phyloP scores from a whole-genome alignment of 2,329 filamentous ascomycete species.

The Lasiodiplodia gonubiensis region DNA sequence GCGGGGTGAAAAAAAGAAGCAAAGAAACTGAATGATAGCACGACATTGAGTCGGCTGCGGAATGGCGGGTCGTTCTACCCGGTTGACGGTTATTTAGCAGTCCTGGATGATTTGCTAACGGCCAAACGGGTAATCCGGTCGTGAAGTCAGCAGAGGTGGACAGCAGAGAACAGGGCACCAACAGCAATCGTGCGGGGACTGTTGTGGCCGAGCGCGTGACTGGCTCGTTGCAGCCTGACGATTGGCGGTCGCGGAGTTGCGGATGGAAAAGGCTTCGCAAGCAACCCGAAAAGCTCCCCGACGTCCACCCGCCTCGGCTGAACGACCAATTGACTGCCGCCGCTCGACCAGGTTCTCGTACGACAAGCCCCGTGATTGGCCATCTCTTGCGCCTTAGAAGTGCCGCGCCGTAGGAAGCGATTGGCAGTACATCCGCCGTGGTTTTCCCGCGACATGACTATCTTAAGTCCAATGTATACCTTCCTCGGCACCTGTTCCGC shows the following conservation, averaged over 20 bases:
- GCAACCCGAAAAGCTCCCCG: background rate
- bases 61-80: conserved; percentile 2
- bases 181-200: background rate
- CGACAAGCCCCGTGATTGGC: background rate
- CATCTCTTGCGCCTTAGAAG: no score
- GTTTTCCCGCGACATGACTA: background rate
- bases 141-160: conserved; percentile 1
- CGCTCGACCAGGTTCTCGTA: background rate
- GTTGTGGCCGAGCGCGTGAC: background rate
- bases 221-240: background rate
- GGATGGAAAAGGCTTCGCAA: background rate
- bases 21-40: background rate
- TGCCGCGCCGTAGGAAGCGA: background rate
- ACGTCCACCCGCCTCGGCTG: background rate
- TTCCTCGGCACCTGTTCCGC: conserved; percentile 5
- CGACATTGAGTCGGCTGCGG: background rate
- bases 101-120: background rate
- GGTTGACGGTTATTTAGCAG: conserved; percentile 16
- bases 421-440: background rate
- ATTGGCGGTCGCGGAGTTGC: conserved; percentile 10
- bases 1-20: background rate
- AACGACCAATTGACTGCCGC: background rate
- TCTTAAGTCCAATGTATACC: background rate
- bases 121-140: conserved; percentile 10
- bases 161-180: background rate